Conservation (phyloP, 1,284 basidiomycete genomes). For the Ceratobasidium sp. region DNA sequence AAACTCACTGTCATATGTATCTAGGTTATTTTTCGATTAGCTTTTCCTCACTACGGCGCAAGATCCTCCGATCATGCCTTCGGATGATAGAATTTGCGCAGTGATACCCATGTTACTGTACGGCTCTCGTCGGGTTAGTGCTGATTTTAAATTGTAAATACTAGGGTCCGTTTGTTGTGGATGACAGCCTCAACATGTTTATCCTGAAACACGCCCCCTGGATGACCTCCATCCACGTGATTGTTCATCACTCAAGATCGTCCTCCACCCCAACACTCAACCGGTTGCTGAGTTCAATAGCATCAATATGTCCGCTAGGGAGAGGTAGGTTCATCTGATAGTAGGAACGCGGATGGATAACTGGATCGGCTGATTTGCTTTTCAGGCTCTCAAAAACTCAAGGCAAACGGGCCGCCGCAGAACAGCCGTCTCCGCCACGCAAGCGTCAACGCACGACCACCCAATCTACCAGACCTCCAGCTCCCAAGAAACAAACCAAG, state of each 20-base stretch:
- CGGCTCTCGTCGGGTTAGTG: no score
- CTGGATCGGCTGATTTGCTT: neutral
- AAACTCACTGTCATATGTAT: no score
- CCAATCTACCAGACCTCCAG: neutral
- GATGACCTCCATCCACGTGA: constrained; percentile 1
- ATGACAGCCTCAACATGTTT: neutral
- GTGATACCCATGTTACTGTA: no score
- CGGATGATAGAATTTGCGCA: no score
- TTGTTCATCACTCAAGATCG: neutral
- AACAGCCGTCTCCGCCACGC: neutral
- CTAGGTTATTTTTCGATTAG: no score
- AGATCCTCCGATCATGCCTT: no score
- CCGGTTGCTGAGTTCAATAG: neutral
- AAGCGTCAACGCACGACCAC: neutral
- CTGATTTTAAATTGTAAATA: no score
- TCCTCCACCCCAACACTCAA: neutral
- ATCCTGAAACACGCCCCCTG: neutral
- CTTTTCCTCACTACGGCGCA: no score
- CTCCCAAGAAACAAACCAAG: constrained; percentile 10
- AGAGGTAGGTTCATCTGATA: neutral
- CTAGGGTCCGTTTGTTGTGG: no score
- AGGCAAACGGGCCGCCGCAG: neutral
- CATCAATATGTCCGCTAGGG: neutral
- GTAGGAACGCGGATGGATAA: neutral
- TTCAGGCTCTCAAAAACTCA: neutral